Evolutionary conservation across 257 asterid genomes (phyloP).

Genomic region (Ilex aquifolium): DNA sequence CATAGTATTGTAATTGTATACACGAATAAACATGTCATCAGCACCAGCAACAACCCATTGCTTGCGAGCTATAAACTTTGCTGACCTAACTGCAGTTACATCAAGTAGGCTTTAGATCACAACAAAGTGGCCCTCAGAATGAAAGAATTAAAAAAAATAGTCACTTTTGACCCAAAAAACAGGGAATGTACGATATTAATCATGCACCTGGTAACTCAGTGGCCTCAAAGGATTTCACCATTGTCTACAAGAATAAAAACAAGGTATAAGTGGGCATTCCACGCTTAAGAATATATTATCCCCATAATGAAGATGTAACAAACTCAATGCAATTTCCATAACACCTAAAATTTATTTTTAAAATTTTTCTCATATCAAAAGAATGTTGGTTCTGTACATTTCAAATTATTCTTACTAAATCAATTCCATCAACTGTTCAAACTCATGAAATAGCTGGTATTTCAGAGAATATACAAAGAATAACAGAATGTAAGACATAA

Average conservation of each 20-base stretch:
- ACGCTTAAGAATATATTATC: not conserved
- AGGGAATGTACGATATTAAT: conserved; percentile 12
- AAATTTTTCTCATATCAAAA: no score
- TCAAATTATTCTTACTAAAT: no score
- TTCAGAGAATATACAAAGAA: no score
- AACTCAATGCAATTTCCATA: no score
- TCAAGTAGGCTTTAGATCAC: conserved; percentile 17
- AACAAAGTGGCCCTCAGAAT: conserved; percentile 4
- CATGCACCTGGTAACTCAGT: conserved; percentile 91
- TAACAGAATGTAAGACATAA: no score
- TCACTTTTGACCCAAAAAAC: conserved; percentile 10
- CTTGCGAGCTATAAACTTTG: conserved; percentile 87
- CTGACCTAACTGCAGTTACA: conserved; percentile 79
- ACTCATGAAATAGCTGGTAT: no score
- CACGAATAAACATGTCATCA: conserved; percentile 96
- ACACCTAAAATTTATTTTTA: no score
- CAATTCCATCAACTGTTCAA: no score
- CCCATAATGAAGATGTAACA: no score
- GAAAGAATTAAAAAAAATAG: conserved; percentile 4
- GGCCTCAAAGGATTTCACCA: conserved; percentile 91
- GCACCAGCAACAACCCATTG: conserved; percentile 99
- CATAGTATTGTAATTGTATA: conserved; percentile 95
- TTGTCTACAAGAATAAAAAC: conserved; percentile 54
- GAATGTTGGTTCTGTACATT: no score
- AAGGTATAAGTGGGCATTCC: conserved; percentile 13